Conservation (phyloP, 306 rosid species). For the Vicia sativa region DNA sequence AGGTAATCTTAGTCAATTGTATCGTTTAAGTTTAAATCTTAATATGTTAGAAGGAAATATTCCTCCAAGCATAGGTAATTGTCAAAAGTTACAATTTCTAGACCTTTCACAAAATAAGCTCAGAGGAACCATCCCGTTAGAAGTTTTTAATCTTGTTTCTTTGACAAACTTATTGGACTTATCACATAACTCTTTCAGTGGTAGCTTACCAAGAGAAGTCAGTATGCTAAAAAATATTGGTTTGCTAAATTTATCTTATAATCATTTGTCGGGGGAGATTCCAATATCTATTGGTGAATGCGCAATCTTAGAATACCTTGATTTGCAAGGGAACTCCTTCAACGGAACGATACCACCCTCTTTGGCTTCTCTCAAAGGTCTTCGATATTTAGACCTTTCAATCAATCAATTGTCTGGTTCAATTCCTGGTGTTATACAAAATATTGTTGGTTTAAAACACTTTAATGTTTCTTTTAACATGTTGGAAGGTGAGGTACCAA, state of each 20-base stretch:
- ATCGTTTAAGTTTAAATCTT: rapidly evolving
- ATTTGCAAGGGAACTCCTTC: neutral
- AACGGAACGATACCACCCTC: neutral
- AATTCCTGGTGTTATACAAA: neutral
- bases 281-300: neutral
- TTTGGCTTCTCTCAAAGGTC: neutral
- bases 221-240: neutral
- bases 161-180: neutral
- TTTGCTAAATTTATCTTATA: neutral
- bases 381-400: neutral
- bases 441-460: too few relatives aligned
- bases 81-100: neutral
- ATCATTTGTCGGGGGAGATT: neutral
- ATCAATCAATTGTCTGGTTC: neutral
- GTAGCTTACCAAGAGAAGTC: neutral
- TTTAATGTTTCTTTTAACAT: too few relatives aligned
- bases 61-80: slow-evolving; percentile 34
- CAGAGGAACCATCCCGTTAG: slow-evolving; percentile 32
- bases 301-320: neutral
- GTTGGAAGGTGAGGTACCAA: neutral
- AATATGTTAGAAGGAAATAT: slow-evolving; percentile 43
- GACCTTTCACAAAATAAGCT: slow-evolving; percentile 16
- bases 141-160: neutral
- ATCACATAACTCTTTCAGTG: neutral
- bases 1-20: slow-evolving; percentile 39